Conservation (phyloP, 805 yeast species). For the Starmera pachycereana region DNA sequence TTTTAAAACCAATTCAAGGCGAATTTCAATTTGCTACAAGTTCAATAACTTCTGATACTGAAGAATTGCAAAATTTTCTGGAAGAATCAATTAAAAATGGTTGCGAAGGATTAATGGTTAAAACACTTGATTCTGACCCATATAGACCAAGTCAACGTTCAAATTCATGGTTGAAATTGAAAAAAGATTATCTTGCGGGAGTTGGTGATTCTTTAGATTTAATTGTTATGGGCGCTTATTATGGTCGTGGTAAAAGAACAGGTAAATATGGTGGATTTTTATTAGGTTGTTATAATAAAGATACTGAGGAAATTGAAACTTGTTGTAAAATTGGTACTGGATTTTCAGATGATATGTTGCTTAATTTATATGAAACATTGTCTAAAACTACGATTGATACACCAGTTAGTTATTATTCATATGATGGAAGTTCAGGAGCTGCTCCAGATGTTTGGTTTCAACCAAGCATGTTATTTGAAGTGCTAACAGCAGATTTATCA, state of each 20-base stretch:
- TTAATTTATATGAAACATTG: conserved; percentile 45
- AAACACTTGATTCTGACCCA: conserved; percentile 71
- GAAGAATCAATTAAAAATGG: conserved; percentile 84
- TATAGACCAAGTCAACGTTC: conserved; percentile 95
- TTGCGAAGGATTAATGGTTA: conserved; percentile 96
- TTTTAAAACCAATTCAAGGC: conserved; percentile 56
- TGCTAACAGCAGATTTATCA: conserved; percentile 82
- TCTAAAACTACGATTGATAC: conserved; percentile 52
- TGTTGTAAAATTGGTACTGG: conserved; percentile 98
- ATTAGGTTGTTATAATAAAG: conserved; percentile 82
- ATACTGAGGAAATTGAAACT: conserved; percentile 87
- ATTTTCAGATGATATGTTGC: conserved; percentile 76
- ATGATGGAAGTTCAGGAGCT: conserved; percentile 47
- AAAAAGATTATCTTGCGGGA: conserved; percentile 91
- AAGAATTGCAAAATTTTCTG: conserved; percentile 70
- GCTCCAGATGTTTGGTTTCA: conserved; percentile 94
- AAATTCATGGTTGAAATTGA: conserved; percentile 89
- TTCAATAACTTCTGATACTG: conserved; percentile 57
- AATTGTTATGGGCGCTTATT: conserved; percentile 89
- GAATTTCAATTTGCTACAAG: conserved; percentile 74
- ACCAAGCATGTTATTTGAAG: conserved; percentile 77
- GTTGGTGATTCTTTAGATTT: conserved; percentile 93
- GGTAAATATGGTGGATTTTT: conserved; percentile 93
- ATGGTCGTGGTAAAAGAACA: conserved; percentile 90
- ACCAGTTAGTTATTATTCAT: conserved; percentile 62